Evolutionary conservation across 495 filamentous ascomycete species (phyloP), one percentile per base, ranked within the genome.

Genomic region (Tuber indicum): DNA sequence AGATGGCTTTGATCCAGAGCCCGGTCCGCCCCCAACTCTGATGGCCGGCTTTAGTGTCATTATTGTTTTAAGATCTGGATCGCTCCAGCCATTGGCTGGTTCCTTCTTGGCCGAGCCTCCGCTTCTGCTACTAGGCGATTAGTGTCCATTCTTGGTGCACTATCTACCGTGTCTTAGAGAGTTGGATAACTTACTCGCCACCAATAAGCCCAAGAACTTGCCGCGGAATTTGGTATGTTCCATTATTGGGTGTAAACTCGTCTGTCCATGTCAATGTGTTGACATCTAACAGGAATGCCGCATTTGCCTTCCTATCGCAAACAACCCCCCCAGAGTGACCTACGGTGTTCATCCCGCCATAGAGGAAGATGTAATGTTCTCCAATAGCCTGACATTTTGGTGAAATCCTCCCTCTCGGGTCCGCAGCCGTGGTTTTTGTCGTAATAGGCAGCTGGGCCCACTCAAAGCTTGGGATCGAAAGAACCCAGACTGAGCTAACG

Each of bases 221-320:
- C 10, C 1, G n/a, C 1, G 52, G 52, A 2, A 62, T 62, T 62
- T 62, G n/a, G 52, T 62, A 62, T 0, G 9, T 62, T 26, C 52
- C 75, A 12, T 66, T 10, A 41, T 69, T 23, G 0, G 75, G 47
- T 32, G 44, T 39, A 47, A 74, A 79, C 9, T 43, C 10, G n/a
- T 77, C 75, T 2, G 73, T 58, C 77, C 71, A 79, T 23, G 41
- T 42, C 7, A 21, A 42, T n/a, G 66, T 74, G n/a, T 45, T 49
- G 36, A 77, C 23, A 58, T 79, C 75, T 23, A 76, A 66, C 71
- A 79, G 58, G 36, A 71, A 77, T 17, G 66, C 71, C 1, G 71
- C 62, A 44, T 44, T 47, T n/a, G 46, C 77, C n/a, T 42, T 26
- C 21, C 12, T 16, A 41, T 79, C 75, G 43, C 77, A 79, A 12